Percentiles rank a stretch among this genome's conserved stretches.
These are phyloP conservation scores for Sisymbrium altissimum DNA, from an alignment of 345 rosid genomes.

Conservation along the genomic window DNA sequence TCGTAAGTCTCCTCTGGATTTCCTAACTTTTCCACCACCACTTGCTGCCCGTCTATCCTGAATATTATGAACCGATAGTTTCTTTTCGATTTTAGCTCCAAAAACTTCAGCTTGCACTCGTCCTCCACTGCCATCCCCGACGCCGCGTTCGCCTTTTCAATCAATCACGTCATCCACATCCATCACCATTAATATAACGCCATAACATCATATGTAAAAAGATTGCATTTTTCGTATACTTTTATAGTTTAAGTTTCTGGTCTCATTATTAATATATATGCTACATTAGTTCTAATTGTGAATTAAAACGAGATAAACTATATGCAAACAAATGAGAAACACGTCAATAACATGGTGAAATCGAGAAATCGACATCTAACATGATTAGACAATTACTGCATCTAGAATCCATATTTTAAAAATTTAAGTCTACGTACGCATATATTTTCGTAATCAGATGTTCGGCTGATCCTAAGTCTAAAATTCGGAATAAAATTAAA, in stretches of 20 bases:
- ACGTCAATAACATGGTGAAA: neutral
- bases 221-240: neutral
- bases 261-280: neutral
- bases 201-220: neutral
- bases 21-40: conserved; percentile 60
- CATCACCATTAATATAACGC: neutral
- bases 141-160: conserved; percentile 55
- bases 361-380: neutral
- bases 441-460: neutral
- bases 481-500: neutral
- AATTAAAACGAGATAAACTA: neutral
- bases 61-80: conserved; percentile 55
- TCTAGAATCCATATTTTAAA: neutral
- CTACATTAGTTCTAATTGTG: neutral
- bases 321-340: neutral
- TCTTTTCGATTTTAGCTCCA: conserved; percentile 67
- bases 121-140: conserved; percentile 79
- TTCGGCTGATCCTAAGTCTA: neutral
- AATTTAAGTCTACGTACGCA: neutral
- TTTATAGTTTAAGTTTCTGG: neutral
- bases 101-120: conserved; percentile 65
- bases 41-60: conserved; percentile 70
- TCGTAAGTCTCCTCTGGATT: conserved; percentile 45
- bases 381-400: neutral
- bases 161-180: neutral